Base-by-base conservation (phyloP, 176 grass and related monocot species). In the Oryza rufipogon region DNA sequence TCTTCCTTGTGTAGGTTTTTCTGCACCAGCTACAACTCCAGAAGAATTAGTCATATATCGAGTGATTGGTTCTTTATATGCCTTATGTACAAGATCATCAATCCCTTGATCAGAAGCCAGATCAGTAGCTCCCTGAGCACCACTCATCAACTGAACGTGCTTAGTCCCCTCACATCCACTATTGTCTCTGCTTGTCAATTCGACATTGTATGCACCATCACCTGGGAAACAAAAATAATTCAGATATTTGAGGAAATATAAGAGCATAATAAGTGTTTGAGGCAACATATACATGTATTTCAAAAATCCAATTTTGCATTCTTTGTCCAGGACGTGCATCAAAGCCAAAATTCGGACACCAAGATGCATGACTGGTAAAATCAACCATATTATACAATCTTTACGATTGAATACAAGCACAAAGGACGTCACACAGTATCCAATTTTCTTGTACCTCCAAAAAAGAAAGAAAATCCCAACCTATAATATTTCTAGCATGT, bases 101-200 rank as follows among this genome's bases (percentile, higher is more conserved):
- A 79, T 86, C 28, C 32, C 78, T 86, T 74, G 76, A 47, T 89
- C 84, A 78, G 87, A 68, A 42, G 71, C 69, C 46, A 82, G 65
- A 77, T 87, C 77, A 44, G 17, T 70, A 81, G 74, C 77, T 61
- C 75, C 38, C 41, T 89, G 44, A 80, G 70, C 76, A 82, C 80
- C 34, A 30, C 36, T 56, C 68, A 75, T 39, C 88, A 78, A 36
- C 49, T 68, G 54, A 85, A 82, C 80, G 63, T 7, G 41, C 58
- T 9, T 58, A n/a, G 54, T 58, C 25, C 39, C 42, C 32, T 86
- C 83, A 30, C 11, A 75, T 76, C 75, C 76, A 75, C 70, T 77
- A 63, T 85, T 84, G 9, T 84, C 80, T 76, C 51, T 20, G 38
- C 20, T 25, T 77, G 44, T 74, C 72, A 84, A 47, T 44, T 76